Evolutionary conservation across 805 yeast species (phyloP).

Genomic region (Hanseniaspora valbyensis): DNA sequence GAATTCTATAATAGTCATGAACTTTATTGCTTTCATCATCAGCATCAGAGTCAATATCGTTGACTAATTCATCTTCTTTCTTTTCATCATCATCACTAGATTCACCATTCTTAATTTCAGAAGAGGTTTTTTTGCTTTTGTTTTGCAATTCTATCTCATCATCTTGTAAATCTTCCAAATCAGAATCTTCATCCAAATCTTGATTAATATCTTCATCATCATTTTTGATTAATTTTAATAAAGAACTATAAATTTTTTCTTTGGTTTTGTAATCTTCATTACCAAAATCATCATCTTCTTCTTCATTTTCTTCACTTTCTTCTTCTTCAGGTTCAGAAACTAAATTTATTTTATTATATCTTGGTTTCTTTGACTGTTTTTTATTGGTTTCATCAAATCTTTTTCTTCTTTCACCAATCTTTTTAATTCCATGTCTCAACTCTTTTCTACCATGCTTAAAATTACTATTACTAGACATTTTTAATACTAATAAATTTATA

Average conservation of each 20-base stretch:
- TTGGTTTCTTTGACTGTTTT: not conserved
- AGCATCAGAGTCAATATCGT: conserved; percentile 26
- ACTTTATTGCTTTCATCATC: conserved; percentile 31
- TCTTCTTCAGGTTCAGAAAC: conserved; percentile 19
- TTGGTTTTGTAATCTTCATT: conserved; percentile 24
- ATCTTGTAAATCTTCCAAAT: conserved; percentile 8
- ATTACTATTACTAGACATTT: conserved; percentile 17
- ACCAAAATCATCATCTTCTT: conserved; percentile 17
- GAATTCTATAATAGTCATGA: conserved; percentile 66
- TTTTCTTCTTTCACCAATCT: conserved; percentile 31
- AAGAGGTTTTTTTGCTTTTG: not conserved
- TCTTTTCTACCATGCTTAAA: conserved; percentile 48
- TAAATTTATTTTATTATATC: conserved; percentile 9
- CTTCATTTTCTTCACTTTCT: conserved; percentile 19
- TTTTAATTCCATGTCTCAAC: conserved; percentile 42
- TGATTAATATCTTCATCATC: conserved; percentile 25
- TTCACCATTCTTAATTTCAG: not conserved
- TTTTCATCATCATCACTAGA: conserved; percentile 18
- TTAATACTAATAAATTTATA: not conserved
- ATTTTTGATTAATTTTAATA: conserved; percentile 44
- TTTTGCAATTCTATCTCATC: conserved; percentile 1
- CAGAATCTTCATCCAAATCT: conserved; percentile 17
- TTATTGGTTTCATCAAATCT: conserved; percentile 19
- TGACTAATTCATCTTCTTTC: conserved; percentile 23
- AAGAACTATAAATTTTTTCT: conserved; percentile 52